phyloP scores from a whole-genome alignment of 2,329 filamentous ascomycete species.

The Fusarium sp. region DNA sequence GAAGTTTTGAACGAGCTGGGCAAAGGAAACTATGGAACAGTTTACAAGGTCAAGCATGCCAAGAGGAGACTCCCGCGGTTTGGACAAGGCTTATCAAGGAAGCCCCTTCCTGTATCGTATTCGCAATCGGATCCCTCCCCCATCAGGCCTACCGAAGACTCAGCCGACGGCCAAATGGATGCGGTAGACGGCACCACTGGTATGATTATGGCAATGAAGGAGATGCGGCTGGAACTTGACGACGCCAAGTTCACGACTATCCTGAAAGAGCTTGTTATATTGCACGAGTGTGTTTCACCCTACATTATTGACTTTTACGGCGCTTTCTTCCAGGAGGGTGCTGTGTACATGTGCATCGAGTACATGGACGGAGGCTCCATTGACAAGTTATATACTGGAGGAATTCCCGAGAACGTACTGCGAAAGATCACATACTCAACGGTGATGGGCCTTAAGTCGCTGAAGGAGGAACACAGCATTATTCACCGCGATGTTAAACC shows the following conservation, averaged over 20 bases:
- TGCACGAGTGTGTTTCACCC: slow-evolving; percentile 93
- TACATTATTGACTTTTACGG: slow-evolving; percentile 99
- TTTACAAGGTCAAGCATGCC: slow-evolving; percentile 94
- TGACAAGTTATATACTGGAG: slow-evolving; percentile 92
- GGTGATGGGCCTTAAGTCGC: slow-evolving; percentile 86
- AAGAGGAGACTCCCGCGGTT: slow-evolving; percentile 70
- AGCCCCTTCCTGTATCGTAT: slow-evolving; percentile 53
- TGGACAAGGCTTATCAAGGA: slow-evolving; percentile 66
- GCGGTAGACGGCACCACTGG: slow-evolving; percentile 67
- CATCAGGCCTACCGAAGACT: slow-evolving; percentile 45
- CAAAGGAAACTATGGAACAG: slow-evolving; percentile 98
- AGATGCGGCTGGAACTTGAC: slow-evolving; percentile 93
- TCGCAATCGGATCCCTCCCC: slow-evolving; percentile 52
- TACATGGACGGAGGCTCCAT: slow-evolving; percentile 99
- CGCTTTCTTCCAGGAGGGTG: slow-evolving; percentile 98
- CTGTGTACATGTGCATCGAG: slow-evolving; percentile 99
- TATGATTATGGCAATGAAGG: slow-evolving; percentile 98
- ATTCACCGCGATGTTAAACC: slow-evolving; percentile 99
- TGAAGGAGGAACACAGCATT: slow-evolving; percentile 99
- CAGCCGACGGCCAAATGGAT: slow-evolving; percentile 48
- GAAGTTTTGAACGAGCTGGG: slow-evolving; percentile 93
- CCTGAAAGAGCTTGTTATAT: slow-evolving; percentile 95
- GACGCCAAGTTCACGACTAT: slow-evolving; percentile 97
- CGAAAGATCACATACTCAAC: slow-evolving; percentile 92
- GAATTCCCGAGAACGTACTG: slow-evolving; percentile 88